Conservation (phyloP, 768 basidiomycete genomes). For the Amanita thiersii region DNA sequence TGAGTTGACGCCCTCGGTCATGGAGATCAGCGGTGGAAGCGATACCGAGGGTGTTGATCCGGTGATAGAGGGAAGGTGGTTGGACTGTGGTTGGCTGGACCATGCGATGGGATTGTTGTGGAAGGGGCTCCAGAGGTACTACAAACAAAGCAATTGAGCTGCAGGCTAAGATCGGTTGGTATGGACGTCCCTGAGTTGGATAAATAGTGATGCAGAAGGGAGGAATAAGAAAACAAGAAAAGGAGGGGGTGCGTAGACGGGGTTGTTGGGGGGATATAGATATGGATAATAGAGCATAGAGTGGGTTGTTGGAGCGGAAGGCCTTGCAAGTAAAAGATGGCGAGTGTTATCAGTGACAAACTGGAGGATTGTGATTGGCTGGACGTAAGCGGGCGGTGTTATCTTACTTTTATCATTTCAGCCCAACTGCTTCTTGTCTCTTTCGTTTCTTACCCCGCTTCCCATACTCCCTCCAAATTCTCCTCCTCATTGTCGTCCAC, state of each 20-base stretch:
- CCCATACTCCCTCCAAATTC: conserved; percentile 8
- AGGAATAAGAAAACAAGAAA: background rate
- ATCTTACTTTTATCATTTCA: conserved; percentile 19
- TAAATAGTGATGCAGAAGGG: background rate
- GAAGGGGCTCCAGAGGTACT: too few relatives aligned
- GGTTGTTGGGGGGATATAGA: too few relatives aligned
- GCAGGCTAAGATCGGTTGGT: too few relatives aligned
- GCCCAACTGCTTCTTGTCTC: conserved; percentile 14
- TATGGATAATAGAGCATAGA: background rate
- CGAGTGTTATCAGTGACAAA: conserved; percentile 23
- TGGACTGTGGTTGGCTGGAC: too few relatives aligned
- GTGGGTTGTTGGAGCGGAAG: background rate
- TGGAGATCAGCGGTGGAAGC: too few relatives aligned
- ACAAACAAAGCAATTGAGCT: too few relatives aligned
- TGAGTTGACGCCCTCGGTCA: too few relatives aligned
- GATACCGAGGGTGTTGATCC: too few relatives aligned
- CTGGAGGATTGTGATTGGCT: conserved; percentile 25
- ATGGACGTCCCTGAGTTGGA: too few relatives aligned
- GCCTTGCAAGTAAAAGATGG: conserved; percentile 9
- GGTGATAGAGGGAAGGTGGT: too few relatives aligned
- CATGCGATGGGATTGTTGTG: too few relatives aligned
- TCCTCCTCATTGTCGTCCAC: background rate
- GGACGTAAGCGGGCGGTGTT: conserved; percentile 11
- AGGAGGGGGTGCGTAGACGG: background rate
- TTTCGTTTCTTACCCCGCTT: conserved; percentile 12